Conservation (phyloP, 2,329 filamentous ascomycete species). For the Ceratocystis alfenasii region DNA sequence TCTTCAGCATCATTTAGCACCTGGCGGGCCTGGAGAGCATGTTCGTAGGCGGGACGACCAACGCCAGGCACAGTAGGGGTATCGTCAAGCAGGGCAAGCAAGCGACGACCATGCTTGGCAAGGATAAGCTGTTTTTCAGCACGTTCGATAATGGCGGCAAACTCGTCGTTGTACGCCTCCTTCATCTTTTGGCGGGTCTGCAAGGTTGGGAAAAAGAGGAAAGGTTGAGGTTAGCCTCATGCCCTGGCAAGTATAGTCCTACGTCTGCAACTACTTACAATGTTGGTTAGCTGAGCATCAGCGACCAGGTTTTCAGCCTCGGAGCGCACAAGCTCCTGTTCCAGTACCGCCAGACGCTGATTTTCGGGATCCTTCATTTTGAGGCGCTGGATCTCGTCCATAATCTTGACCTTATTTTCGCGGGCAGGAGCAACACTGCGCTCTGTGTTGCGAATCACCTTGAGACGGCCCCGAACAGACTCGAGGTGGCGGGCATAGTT, state of each 20-base stretch:
- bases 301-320: slow-evolving; percentile 94
- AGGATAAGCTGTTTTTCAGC: slow-evolving; percentile 95
- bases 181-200: slow-evolving; percentile 93
- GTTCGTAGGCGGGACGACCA: slow-evolving; percentile 53
- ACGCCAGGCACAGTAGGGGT: slow-evolving; percentile 82
- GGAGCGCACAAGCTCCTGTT: slow-evolving; percentile 91
- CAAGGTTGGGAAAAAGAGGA: not conserved
- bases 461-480: slow-evolving; percentile 69
- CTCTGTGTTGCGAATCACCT: slow-evolving; percentile 91
- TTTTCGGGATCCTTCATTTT: slow-evolving; percentile 88
- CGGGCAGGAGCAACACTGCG: slow-evolving; percentile 86
- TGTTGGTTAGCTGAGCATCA: slow-evolving; percentile 90
- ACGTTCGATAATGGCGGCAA: slow-evolving; percentile 83
- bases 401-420: slow-evolving; percentile 75
- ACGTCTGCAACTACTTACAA: slow-evolving; percentile 45
- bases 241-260: not conserved
- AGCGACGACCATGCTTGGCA: slow-evolving; percentile 74
- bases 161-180: slow-evolving; percentile 81
- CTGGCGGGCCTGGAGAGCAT: slow-evolving; percentile 58
- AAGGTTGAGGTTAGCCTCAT: not conserved
- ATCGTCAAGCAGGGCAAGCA: slow-evolving; percentile 79
- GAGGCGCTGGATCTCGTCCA: slow-evolving; percentile 81
- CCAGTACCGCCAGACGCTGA: slow-evolving; percentile 66
- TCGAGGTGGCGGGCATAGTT: slow-evolving; percentile 75
- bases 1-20: slow-evolving; percentile 88